These are phyloP conservation scores for Pelargonium fulgidum DNA, from an alignment of 441 rosid species.

Conservation along the genomic window DNA sequence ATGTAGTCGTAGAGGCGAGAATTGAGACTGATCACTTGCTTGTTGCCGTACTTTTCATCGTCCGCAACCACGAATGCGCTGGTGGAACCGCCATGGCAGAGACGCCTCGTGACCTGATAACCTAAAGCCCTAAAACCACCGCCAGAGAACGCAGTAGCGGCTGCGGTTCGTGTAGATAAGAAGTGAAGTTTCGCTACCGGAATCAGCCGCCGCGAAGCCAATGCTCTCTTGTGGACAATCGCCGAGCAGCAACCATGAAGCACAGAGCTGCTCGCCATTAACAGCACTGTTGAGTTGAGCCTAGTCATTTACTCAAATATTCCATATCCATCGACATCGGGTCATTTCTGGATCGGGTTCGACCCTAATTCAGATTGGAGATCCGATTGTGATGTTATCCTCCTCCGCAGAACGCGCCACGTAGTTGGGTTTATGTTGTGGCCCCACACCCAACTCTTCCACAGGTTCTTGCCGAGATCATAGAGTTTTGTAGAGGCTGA, in stretches of 20 bases:
- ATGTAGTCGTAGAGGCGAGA: conserved; percentile 71
- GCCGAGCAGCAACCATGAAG: conserved; percentile 23
- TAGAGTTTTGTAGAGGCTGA: background rate
- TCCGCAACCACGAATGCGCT: conserved; percentile 39
- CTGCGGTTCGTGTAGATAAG: background rate
- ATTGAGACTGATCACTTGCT: conserved; percentile 67
- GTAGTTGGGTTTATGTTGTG: background rate
- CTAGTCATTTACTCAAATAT: background rate
- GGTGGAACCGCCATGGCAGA: conserved; percentile 8
- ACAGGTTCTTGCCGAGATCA: too few relatives aligned
- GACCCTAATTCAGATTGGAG: background rate
- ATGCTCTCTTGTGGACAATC: background rate
- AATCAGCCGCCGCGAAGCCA: background rate
- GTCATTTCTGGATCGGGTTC: background rate
- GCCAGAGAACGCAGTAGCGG: background rate
- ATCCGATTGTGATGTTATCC: background rate
- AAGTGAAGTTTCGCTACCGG: conserved; percentile 5
- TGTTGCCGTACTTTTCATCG: conserved; percentile 61
- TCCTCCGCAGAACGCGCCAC: background rate
- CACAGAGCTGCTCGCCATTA: conserved; percentile 29
- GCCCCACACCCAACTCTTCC: too few relatives aligned
- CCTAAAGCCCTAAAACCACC: conserved; percentile 14
- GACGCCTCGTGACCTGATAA: conserved; percentile 1
- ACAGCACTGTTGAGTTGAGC: background rate
- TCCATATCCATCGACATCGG: background rate